Conservation (phyloP, 2,329 filamentous ascomycete genomes). For the Pseudogymnoascus sp. region DNA sequence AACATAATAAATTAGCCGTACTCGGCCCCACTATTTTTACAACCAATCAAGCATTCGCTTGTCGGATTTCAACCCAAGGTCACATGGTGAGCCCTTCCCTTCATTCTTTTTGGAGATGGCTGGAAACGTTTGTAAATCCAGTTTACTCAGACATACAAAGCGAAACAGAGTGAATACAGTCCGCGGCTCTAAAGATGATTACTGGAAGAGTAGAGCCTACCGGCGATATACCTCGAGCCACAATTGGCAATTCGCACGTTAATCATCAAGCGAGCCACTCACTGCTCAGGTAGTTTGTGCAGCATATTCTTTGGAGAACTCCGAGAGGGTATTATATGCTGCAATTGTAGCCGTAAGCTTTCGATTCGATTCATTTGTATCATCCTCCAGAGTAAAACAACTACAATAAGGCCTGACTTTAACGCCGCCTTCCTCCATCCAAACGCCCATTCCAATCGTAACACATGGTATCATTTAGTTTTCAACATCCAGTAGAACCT, state of each 20-base stretch:
- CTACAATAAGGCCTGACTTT: neutral
- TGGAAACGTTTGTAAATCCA: neutral
- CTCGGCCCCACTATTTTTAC: neutral
- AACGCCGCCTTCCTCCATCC: neutral
- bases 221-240: neutral
- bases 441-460: constrained; percentile 2
- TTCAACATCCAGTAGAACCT: constrained; percentile 52
- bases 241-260: neutral
- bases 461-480: constrained; percentile 20
- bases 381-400: neutral
- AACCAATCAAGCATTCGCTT: neutral
- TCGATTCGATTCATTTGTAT: neutral
- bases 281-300: neutral
- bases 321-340: neutral
- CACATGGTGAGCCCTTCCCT: neutral
- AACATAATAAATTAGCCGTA: constrained; percentile 3
- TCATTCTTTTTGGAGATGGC: neutral
- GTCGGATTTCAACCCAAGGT: neutral
- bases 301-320: neutral
- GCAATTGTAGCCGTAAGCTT: neutral
- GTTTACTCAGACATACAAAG: neutral
- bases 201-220: neutral
- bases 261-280: neutral
- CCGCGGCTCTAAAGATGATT: neutral
- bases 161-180: neutral